Base-by-base conservation (phyloP, 805 yeast genomes). In the Komagataella ulmi region DNA sequence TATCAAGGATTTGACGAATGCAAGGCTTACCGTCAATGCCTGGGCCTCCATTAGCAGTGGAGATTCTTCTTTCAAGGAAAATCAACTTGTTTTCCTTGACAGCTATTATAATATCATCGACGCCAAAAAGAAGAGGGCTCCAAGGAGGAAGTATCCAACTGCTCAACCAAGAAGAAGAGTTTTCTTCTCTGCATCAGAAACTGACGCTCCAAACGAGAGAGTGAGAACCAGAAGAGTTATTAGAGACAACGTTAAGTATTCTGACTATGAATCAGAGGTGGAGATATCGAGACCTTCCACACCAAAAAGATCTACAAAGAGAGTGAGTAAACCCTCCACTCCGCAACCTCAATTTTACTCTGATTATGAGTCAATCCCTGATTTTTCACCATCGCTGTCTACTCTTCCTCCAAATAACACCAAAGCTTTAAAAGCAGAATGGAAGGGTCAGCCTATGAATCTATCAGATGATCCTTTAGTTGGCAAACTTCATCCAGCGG, bases 381-480 rank as follows among this genome's bases (percentile, higher is more conserved):
- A 89, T 65, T 88, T 74, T 66, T 80, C 88, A n/a, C 97, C 97
- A 3, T 73, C 85, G 17, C 57, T 79, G 12, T 60, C 72, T 2
- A 73, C 85, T 1, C 71, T 90, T 55, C 95, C 96, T 59, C 40
- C 53, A 8, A 79, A 72, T 56, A 82, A 80, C 60, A 70, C 76
- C 52, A 81, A 84, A 68, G 81, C 88, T 57, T 73, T 90, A 58
- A 84, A 84, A 62, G 86, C 95, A 43, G 98, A 91, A 65, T 91
- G 99, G 99, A 91, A 90, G 70, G 99, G 98, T 8, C 95, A 89
- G 59, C 95, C 97, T 44, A 89, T 91, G 97, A 95, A 87, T 65
- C 75, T 91, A 52, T 73, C 83, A 17, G 60, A 67, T 36, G 98
- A 93, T 66, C 95, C 96, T 18, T 75, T 87, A 57, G 66, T 76